A percentile compares a stretch with the other conserved stretches of the same genome.
These are phyloP conservation scores for Picea sitchensis DNA, from an alignment of 75 land plant genomes.

Conservation along the genomic window DNA sequence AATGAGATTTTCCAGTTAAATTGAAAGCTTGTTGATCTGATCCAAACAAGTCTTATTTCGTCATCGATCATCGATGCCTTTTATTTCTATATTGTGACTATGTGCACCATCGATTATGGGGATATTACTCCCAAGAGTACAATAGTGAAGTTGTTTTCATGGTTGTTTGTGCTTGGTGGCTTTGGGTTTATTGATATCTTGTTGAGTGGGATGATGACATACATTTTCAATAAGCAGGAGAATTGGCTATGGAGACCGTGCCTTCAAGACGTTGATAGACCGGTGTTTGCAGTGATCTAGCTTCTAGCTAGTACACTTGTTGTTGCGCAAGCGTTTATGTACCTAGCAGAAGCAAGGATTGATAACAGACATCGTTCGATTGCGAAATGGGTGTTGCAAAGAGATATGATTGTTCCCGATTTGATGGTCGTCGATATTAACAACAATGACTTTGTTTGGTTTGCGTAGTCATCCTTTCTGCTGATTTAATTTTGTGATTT, in stretches of 20 bases:
- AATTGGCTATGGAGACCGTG: constrained; percentile 41
- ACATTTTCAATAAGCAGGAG: no score
- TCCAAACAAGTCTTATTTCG: no score
- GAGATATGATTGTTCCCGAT: constrained; percentile 68
- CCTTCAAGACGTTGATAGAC: constrained; percentile 56
- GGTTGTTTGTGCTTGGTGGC: no score
- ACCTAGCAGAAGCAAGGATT: constrained; percentile 69
- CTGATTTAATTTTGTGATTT: no score
- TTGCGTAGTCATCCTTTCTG: background rate
- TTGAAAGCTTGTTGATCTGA: no score
- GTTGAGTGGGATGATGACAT: no score
- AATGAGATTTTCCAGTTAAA: no score
- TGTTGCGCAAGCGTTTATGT: constrained; percentile 77
- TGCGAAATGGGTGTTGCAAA: constrained; percentile 72
- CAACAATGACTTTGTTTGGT: constrained; percentile 82
- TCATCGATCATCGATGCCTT: constrained; percentile 62
- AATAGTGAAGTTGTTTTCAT: no score
- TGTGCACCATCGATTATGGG: no score
- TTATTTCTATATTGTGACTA: constrained; percentile 42
- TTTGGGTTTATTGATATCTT: no score
- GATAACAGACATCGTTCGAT: constrained; percentile 71
- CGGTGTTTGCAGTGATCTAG: constrained; percentile 83
- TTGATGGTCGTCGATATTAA: constrained; percentile 64
- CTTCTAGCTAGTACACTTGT: constrained; percentile 76
- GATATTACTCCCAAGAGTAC: no score